Conservation (phyloP, 257 asterid species). For the Hygrophila difformis region DNA sequence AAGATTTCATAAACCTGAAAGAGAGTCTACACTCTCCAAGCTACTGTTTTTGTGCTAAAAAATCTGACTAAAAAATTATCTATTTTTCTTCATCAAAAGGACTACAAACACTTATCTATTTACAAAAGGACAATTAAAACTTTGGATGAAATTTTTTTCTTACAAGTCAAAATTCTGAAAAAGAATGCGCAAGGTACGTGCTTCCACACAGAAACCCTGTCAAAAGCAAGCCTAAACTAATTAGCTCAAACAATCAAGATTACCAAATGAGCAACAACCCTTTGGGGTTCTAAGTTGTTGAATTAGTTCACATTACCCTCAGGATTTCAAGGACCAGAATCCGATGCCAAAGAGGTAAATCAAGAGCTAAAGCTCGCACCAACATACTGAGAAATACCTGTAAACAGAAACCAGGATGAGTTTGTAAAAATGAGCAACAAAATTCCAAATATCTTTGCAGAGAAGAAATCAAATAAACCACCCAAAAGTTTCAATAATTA, state of each 20-base stretch:
- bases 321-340: slow-evolving; percentile 93
- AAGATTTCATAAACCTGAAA: neutral
- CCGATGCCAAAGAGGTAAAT: slow-evolving; percentile 97
- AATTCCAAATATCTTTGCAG: too few species aligned
- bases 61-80: neutral
- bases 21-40: neutral
- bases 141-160: slow-evolving; percentile 21
- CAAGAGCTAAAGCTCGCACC: slow-evolving; percentile 78
- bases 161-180: slow-evolving; percentile 97
- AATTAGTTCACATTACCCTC: slow-evolving; percentile 54
- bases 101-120: neutral
- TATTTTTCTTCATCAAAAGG: neutral
- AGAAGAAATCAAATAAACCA: too few species aligned
- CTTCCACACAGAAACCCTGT: slow-evolving; percentile 98
- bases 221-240: slow-evolving; percentile 17
- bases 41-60: neutral
- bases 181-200: slow-evolving; percentile 83
- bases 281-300: slow-evolving; percentile 8
- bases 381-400: slow-evolving; percentile 97
- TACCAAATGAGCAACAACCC: slow-evolving; percentile 10
- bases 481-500: too few species aligned
- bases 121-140: slow-evolving; percentile 14
- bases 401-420: slow-evolving; percentile 12
- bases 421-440: neutral
- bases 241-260: slow-evolving; percentile 17